Conservation (phyloP, 2,329 filamentous ascomycete species). For the Aspergillus luchuensis region DNA sequence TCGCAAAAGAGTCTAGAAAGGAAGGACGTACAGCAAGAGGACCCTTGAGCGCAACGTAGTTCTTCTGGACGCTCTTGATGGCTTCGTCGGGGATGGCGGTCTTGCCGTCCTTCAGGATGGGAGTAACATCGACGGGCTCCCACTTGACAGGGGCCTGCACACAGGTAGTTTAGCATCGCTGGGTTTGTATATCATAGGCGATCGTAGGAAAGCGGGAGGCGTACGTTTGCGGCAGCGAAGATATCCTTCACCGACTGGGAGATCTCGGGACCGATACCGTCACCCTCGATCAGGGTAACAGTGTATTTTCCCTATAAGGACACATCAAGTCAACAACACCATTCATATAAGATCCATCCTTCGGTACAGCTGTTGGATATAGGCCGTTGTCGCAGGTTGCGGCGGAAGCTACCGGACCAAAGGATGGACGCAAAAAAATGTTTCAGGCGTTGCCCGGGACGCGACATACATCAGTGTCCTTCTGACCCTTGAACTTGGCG, state of each 20-base stretch:
- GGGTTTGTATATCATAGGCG: constrained; percentile 1
- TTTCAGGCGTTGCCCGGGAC: constrained; percentile 17
- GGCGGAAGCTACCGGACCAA: constrained; percentile 32
- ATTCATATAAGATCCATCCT: constrained; percentile 10
- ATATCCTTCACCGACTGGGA: constrained; percentile 98
- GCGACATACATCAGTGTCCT: constrained; percentile 77
- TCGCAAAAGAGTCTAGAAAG: not conserved
- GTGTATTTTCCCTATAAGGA: constrained; percentile 80
- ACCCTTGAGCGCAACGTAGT: constrained; percentile 97
- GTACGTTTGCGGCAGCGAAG: constrained; percentile 89
- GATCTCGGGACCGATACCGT: constrained; percentile 98
- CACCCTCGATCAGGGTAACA: constrained; percentile 96
- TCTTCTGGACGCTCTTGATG: constrained; percentile 89
- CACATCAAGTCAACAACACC: constrained; percentile 19
- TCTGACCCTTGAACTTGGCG: constrained; percentile 90
- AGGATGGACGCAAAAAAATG: constrained; percentile 26
- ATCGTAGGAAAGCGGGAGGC: constrained; percentile 3
- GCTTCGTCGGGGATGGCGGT: constrained; percentile 91
- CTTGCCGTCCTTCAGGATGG: constrained; percentile 89
- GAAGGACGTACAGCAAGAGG: constrained; percentile 76
- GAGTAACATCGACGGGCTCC: constrained; percentile 96
- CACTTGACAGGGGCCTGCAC: constrained; percentile 83
- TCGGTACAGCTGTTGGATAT: not conserved
- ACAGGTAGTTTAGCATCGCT: constrained; percentile 30
- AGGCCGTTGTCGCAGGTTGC: constrained; percentile 5